A percentile compares a stretch with the other conserved stretches of the same genome.
Conservation (phyloP, 768 basidiomycete species). For the Naematelia encephala region DNA sequence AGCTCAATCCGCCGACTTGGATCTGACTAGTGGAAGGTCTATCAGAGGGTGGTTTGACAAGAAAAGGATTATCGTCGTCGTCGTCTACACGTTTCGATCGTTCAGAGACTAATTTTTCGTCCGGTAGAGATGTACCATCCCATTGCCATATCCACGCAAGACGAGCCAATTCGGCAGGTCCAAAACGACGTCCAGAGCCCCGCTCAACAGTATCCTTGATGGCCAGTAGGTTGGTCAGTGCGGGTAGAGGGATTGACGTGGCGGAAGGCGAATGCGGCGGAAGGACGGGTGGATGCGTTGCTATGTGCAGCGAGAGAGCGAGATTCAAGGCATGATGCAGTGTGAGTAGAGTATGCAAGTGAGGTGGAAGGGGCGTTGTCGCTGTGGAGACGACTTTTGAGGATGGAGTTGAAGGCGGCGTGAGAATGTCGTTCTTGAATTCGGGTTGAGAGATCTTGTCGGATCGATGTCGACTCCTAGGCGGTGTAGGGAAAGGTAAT, state of each 20-base stretch:
- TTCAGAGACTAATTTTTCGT: conserved; percentile 19
- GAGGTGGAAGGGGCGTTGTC: conserved; percentile 30
- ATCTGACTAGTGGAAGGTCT: neutral
- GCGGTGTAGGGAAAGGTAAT: conserved; percentile 47
- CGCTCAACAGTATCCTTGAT: conserved; percentile 45
- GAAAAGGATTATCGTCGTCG: conserved; percentile 43
- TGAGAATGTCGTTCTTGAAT: conserved; percentile 1
- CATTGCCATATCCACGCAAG: conserved; percentile 49
- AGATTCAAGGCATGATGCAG: conserved; percentile 48
- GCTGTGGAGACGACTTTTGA: neutral
- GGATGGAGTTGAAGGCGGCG: conserved; percentile 7
- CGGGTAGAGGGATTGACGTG: conserved; percentile 30
- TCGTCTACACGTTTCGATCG: conserved; percentile 6
- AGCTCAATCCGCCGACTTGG: conserved; percentile 23
- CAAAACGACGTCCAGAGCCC: conserved; percentile 41
- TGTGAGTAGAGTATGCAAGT: conserved; percentile 43
- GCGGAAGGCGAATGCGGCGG: conserved; percentile 40
- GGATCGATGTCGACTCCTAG: conserved; percentile 21
- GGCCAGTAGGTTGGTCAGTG: conserved; percentile 40
- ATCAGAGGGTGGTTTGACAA: conserved; percentile 14
- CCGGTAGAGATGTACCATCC: conserved; percentile 31
- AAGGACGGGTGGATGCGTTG: conserved; percentile 42
- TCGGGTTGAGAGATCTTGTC: conserved; percentile 9
- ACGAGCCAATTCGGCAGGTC: conserved; percentile 35
- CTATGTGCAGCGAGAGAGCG: conserved; percentile 44